These are phyloP conservation scores for Colletotrichum tropicale DNA, from an alignment of 2,329 filamentous ascomycete species.

Conservation along the genomic window DNA sequence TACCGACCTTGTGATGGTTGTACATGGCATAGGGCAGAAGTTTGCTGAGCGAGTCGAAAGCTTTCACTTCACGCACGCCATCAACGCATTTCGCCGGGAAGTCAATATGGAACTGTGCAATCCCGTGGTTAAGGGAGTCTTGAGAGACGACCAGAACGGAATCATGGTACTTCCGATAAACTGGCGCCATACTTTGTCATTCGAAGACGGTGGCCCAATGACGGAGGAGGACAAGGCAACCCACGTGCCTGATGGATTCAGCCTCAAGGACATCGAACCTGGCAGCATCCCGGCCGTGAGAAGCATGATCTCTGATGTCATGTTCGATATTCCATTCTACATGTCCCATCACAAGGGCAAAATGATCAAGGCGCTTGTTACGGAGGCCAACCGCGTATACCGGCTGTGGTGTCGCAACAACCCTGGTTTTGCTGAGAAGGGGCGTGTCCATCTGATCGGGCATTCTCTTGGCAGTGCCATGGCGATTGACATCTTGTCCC, in stretches of 20 bases:
- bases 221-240: conserved; percentile 55
- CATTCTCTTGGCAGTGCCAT: conserved; percentile 96
- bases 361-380: conserved; percentile 88
- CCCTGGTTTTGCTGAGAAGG: conserved; percentile 78
- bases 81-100: conserved; percentile 86
- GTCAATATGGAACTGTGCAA: conserved; percentile 84
- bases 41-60: conserved; percentile 93
- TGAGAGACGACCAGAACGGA: conserved; percentile 80
- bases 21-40: conserved; percentile 97
- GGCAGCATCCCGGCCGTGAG: conserved; percentile 90
- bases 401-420: conserved; percentile 95
- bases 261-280: conserved; percentile 88
- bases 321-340: conserved; percentile 98
- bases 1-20: conserved; percentile 87
- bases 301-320: conserved; percentile 93
- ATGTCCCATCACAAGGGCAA: conserved; percentile 94
- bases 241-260: conserved; percentile 64
- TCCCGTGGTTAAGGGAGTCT: conserved; percentile 73
- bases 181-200: conserved; percentile 87
- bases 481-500: conserved; percentile 88
- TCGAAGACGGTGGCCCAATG: conserved; percentile 77
- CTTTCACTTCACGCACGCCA: conserved; percentile 95
- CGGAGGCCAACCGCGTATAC: conserved; percentile 95
- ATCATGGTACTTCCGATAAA: conserved; percentile 96
- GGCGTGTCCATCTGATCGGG: conserved; percentile 88